phyloP scores from a whole-genome alignment of 495 filamentous ascomycete species.

The Annulohypoxylon nitens region DNA sequence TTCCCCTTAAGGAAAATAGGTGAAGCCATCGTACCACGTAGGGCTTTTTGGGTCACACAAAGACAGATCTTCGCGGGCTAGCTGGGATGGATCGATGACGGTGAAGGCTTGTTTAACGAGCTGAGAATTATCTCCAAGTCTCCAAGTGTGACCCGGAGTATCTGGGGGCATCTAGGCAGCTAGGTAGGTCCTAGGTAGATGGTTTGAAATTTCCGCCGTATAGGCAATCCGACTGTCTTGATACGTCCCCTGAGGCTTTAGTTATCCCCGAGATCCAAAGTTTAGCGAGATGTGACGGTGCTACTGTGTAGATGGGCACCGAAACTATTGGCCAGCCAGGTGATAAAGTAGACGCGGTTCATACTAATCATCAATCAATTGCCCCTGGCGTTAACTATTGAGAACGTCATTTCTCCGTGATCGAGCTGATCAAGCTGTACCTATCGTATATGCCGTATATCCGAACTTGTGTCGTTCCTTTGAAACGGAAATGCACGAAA shows the following conservation, averaged over 20 bases:
- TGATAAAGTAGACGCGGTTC: constrained; percentile 30
- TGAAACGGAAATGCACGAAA: not conserved
- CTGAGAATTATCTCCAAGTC: not conserved
- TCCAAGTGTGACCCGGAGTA: too few relatives aligned
- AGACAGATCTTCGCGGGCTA: constrained; percentile 11
- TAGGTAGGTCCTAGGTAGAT: not conserved
- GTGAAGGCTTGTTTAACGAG: constrained; percentile 1
- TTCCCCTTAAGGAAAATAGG: constrained; percentile 35
- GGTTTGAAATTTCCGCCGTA: not conserved
- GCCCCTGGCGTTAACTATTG: constrained; percentile 41
- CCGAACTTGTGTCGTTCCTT: constrained; percentile 18
- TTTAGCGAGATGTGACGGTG: constrained; percentile 33
- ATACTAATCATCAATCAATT: constrained; percentile 14
- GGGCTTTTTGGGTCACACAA: constrained; percentile 7
- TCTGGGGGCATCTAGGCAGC: not conserved
- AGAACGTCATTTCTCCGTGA: constrained; percentile 5
- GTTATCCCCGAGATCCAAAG: not conserved
- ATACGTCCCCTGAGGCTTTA: not conserved
- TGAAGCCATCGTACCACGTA: constrained; percentile 18
- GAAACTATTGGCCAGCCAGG: constrained; percentile 41
- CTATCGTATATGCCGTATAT: constrained; percentile 11
- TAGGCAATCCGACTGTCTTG: not conserved
- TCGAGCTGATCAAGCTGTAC: not conserved
- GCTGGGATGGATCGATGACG: constrained; percentile 11
- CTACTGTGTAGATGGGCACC: constrained; percentile 26